These are phyloP conservation scores for Pythium apleroticum DNA, from an alignment of 352 stramenopile species.

Conservation along the genomic window DNA sequence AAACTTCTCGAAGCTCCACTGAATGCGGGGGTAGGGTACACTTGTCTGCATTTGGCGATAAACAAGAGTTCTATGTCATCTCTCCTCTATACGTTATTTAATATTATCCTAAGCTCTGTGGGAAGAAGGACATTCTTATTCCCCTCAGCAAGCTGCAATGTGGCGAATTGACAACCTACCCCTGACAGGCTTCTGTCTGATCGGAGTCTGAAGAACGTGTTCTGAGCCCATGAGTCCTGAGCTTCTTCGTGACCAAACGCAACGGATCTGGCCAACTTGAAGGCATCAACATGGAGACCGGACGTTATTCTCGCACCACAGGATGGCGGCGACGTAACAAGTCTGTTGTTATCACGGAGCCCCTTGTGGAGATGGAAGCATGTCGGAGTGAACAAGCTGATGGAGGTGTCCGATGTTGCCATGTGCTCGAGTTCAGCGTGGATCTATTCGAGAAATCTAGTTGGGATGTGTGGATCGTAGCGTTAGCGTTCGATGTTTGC, in stretches of 20 bases:
- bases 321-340: no score
- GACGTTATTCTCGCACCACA: no score
- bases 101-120: no score
- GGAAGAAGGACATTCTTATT: neutral
- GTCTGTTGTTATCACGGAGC: neutral
- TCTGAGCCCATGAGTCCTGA: neutral
- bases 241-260: no score
- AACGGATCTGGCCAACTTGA: neutral
- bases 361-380: neutral
- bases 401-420: no score
- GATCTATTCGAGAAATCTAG: no score
- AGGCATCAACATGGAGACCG: no score
- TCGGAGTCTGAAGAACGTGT: slow-evolving; percentile 5
- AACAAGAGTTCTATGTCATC: slow-evolving; percentile 1
- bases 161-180: neutral
- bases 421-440: no score
- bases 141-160: neutral
- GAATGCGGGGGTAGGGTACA: slow-evolving; percentile 1
- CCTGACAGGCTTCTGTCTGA: neutral
- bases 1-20: neutral
- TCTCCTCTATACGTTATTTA: neutral
- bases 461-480: no score
- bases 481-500: no score
- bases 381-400: neutral
- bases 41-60: neutral